phyloP scores from a whole-genome alignment of 176 grass and related monocot species.

The Oryza rufipogon region DNA sequence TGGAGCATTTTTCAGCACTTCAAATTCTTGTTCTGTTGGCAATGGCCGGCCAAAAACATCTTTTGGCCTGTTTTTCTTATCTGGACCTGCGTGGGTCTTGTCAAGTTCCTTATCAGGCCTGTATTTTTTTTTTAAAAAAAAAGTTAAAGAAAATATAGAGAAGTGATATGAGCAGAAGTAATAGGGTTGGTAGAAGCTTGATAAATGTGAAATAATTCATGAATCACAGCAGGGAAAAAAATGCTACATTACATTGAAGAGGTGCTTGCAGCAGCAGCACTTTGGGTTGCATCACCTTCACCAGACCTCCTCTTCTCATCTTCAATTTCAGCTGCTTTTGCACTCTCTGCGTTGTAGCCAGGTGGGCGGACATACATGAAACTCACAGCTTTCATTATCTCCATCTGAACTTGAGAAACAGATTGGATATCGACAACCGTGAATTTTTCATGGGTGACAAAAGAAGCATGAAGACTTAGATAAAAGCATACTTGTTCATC shows the following conservation, averaged over 20 bases:
- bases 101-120: conserved; percentile 56
- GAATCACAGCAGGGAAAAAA: conserved; percentile 20
- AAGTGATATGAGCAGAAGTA: not conserved
- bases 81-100: conserved; percentile 43
- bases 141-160: not conserved
- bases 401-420: conserved; percentile 63
- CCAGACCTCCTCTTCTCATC: conserved; percentile 76
- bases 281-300: conserved; percentile 43
- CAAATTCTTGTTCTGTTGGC: conserved; percentile 97
- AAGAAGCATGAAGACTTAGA: not conserved
- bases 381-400: conserved; percentile 97
- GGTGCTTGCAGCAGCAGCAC: conserved; percentile 42
- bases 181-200: not conserved
- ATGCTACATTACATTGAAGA: conserved; percentile 59
- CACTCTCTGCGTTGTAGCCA: conserved; percentile 91
- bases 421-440: conserved; percentile 13
- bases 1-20: conserved; percentile 96
- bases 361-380: conserved; percentile 97
- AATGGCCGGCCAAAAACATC: conserved; percentile 87
- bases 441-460: conserved; percentile 15
- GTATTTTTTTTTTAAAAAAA: not conserved
- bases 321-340: conserved; percentile 90
- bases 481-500: not conserved
- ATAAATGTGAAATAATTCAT: not conserved
- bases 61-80: conserved; percentile 85